Conservation (phyloP, 306 rosid species). For the Astragalus glycyphyllos region DNA sequence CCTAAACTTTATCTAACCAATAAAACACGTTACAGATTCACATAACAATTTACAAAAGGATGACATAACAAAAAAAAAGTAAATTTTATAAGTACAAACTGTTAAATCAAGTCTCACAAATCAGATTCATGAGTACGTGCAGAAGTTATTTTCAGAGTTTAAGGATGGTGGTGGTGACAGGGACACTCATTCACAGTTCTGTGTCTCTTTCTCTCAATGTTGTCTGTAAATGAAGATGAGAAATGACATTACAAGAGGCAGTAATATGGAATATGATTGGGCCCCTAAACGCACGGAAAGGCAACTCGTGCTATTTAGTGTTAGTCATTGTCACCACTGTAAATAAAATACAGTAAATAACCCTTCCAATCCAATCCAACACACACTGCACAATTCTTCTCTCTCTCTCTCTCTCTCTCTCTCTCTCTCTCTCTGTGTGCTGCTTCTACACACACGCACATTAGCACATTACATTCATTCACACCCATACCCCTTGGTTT, state of each 20-base stretch:
- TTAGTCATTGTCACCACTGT: neutral
- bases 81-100: no score
- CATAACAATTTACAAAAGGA: no score
- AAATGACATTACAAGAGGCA: constrained; percentile 37
- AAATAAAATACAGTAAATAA: neutral
- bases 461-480: constrained; percentile 37
- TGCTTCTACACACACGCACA: constrained; percentile 9
- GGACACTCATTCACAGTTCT: neutral
- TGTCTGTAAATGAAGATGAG: neutral
- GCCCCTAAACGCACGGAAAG: constrained; percentile 45
- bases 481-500: constrained; percentile 82
- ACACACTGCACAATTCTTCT: neutral
- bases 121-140: neutral
- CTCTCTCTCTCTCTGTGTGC: neutral
- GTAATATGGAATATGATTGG: constrained; percentile 43
- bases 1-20: no score
- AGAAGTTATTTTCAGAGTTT: neutral
- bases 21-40: no score
- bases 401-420: neutral
- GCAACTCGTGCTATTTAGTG: constrained; percentile 39
- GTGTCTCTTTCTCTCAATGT: neutral
- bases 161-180: constrained; percentile 3
- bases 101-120: no score
- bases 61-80: no score
- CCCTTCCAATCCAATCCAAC: neutral